Evolutionary conservation across 345 rosid species (phyloP).

Genomic region (Citrus reticulata): DNA sequence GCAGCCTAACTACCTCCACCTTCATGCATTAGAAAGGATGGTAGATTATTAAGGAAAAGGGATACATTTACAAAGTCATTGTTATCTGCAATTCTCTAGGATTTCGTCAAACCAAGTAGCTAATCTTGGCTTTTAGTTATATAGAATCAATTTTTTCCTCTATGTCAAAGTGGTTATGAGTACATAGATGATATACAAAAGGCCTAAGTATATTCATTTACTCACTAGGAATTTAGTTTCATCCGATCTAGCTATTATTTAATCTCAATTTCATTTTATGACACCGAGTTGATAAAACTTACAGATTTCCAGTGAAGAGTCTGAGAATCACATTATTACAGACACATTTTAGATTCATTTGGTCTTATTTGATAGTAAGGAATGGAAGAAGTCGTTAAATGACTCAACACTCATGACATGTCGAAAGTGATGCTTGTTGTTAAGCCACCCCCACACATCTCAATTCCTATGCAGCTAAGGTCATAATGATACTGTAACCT

Average conservation of each 20-base stretch:
- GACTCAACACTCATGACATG: background rate
- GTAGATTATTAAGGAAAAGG: background rate
- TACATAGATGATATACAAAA: background rate
- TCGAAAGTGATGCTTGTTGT: background rate
- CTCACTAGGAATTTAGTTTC: background rate
- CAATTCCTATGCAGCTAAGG: background rate
- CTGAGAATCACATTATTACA: background rate
- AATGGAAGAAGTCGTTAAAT: background rate
- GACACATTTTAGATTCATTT: background rate
- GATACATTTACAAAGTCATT: background rate
- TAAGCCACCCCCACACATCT: background rate
- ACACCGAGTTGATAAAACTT: background rate
- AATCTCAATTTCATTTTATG: background rate
- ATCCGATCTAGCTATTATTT: background rate
- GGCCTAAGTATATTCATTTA: background rate
- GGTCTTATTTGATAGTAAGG: background rate
- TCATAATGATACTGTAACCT: background rate
- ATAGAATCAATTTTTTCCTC: background rate
- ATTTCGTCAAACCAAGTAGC: background rate
- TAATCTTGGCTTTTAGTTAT: background rate
- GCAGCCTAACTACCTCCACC: background rate
- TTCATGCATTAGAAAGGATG: background rate
- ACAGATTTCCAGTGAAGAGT: background rate
- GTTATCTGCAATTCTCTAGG: background rate
- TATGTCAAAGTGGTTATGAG: background rate